These are phyloP conservation scores for Aspergillus tanneri DNA, from an alignment of 2,329 filamentous ascomycete species.

Conservation along the genomic window DNA sequence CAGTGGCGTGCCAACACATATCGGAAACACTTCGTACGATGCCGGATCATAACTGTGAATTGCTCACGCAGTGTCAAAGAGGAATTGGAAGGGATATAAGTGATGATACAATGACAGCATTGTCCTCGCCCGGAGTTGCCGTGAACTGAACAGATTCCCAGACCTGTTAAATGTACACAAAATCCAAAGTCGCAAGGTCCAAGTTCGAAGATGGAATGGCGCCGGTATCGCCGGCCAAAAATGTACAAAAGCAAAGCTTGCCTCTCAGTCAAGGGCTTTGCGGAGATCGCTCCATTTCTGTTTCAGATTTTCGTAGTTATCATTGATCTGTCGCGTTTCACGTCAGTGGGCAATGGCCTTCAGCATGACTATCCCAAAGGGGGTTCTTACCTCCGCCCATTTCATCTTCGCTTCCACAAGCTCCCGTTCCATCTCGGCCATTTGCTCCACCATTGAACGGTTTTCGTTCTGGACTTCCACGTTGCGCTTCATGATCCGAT, in stretches of 20 bases:
- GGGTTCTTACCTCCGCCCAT: slow-evolving; percentile 77
- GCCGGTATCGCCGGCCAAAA: not conserved
- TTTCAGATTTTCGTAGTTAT: slow-evolving; percentile 66
- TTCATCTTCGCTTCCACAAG: slow-evolving; percentile 92
- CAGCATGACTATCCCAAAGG: not conserved
- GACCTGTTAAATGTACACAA: slow-evolving; percentile 18
- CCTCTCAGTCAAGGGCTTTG: slow-evolving; percentile 51
- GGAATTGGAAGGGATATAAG: slow-evolving; percentile 19
- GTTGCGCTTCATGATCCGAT: slow-evolving; percentile 88
- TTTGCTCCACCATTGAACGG: slow-evolving; percentile 78
- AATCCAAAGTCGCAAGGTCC: slow-evolving; percentile 1
- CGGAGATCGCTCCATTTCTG: slow-evolving; percentile 75
- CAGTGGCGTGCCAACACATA: slow-evolving; percentile 10
- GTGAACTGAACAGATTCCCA: slow-evolving; percentile 10
- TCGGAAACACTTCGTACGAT: slow-evolving; percentile 12
- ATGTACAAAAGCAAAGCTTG: not conserved
- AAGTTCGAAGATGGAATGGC: not conserved
- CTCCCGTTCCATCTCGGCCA: slow-evolving; percentile 88
- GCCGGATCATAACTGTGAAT: slow-evolving; percentile 12
- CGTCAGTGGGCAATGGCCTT: slow-evolving; percentile 11
- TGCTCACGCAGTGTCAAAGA: slow-evolving; percentile 12
- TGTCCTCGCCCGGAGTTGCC: slow-evolving; percentile 17
- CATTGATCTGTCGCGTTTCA: slow-evolving; percentile 59
- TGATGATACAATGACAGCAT: slow-evolving; percentile 22
- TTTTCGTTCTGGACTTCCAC: slow-evolving; percentile 94